Evolutionary conservation across 2,329 filamentous ascomycete genomes (phyloP).

Genomic region (Ceratocystis albifundus): DNA sequence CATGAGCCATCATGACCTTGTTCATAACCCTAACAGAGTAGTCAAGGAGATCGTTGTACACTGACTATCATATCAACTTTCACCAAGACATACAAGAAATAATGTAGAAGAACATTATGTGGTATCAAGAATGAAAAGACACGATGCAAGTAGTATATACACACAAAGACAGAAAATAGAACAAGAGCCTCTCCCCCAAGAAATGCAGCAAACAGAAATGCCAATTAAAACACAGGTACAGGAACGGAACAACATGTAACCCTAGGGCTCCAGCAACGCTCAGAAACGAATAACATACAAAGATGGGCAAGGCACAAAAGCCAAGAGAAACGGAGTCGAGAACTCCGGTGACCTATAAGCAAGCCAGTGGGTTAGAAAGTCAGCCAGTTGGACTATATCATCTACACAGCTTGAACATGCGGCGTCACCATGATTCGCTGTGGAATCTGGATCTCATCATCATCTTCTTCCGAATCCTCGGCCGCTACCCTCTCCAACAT

Average conservation of each 20-base stretch:
- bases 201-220: not conserved
- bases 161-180: slow-evolving; percentile 1
- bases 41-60: not conserved
- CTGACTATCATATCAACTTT: not conserved
- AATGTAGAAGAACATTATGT: not conserved
- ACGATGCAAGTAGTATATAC: slow-evolving; percentile 2
- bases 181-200: not conserved
- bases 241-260: too few relatives aligned
- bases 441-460: slow-evolving; percentile 47
- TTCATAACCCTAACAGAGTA: not conserved
- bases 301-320: too few relatives aligned
- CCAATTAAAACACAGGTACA: not conserved
- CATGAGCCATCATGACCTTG: slow-evolving; percentile 19
- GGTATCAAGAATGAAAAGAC: not conserved
- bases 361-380: not conserved
- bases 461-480: slow-evolving; percentile 41
- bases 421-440: slow-evolving; percentile 27
- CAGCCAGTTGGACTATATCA: not conserved
- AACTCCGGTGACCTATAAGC: not conserved
- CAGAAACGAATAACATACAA: too few relatives aligned
- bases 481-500: slow-evolving; percentile 45
- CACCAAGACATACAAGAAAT: not conserved
- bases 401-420: slow-evolving; percentile 18
- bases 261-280: too few relatives aligned
- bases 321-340: too few relatives aligned